phyloP scores from a whole-genome alignment of 306 rosid genomes.

The Adenanthera pavonina region DNA sequence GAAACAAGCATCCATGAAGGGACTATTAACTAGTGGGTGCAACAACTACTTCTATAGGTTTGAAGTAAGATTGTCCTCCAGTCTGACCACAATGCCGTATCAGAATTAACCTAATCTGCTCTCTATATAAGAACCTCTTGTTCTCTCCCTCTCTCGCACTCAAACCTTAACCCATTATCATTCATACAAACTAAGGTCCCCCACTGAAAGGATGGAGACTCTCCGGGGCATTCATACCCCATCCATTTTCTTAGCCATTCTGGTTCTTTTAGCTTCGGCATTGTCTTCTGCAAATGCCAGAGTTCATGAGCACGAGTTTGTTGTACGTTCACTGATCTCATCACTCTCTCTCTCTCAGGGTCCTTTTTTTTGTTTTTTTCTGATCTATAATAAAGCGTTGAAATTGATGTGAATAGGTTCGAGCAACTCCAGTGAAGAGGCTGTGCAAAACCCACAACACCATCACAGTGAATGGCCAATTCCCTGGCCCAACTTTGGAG shows the following conservation, averaged over 20 bases:
- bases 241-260: slow-evolving; percentile 44
- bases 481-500: slow-evolving; percentile 93
- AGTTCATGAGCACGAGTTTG: slow-evolving; percentile 71
- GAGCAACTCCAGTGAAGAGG: slow-evolving; percentile 97
- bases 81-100: slow-evolving; percentile 43
- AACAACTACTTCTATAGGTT: slow-evolving; percentile 84
- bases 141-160: slow-evolving; percentile 40
- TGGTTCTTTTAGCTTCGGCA: slow-evolving; percentile 62
- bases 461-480: slow-evolving; percentile 91
- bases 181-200: background rate
- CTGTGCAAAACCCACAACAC: slow-evolving; percentile 86
- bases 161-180: slow-evolving; percentile 20
- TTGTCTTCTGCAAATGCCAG: slow-evolving; percentile 60
- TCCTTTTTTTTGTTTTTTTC: background rate
- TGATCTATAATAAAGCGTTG: background rate
- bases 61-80: slow-evolving; percentile 58
- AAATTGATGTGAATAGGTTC: slow-evolving; percentile 54
- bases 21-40: slow-evolving; percentile 79
- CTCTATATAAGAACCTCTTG: slow-evolving; percentile 46
- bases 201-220: slow-evolving; percentile 39
- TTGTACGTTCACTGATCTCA: slow-evolving; percentile 55
- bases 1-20: slow-evolving; percentile 57
- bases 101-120: slow-evolving; percentile 66
- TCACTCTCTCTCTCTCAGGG: background rate
- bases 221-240: slow-evolving; percentile 34